Percentiles rank a stretch among this genome's conserved stretches.
phyloP scores from a whole-genome alignment of 2,329 filamentous ascomycete species.

The Fusarium acutatum region DNA sequence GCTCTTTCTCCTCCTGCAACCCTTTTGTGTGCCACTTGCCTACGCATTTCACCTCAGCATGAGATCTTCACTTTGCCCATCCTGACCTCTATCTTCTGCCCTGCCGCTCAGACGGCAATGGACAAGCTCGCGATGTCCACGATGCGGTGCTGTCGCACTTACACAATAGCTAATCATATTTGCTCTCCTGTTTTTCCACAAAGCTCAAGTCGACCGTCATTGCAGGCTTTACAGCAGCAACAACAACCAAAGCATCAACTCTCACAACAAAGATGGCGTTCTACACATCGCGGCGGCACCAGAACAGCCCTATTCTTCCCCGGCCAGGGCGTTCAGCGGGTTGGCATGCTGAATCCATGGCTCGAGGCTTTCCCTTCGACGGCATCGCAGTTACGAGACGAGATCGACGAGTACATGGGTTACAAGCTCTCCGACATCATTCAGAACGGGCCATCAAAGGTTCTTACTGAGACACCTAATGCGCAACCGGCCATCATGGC shows the following conservation, averaged over 20 bases:
- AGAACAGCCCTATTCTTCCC: constrained; percentile 70
- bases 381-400: constrained; percentile 78
- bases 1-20: not conserved
- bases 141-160: constrained; percentile 42
- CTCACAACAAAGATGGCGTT: constrained; percentile 41
- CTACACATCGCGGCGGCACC: constrained; percentile 49
- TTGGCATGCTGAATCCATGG: constrained; percentile 89
- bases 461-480: constrained; percentile 83
- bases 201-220: constrained; percentile 8
- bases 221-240: not conserved
- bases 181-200: not conserved
- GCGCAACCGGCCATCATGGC: constrained; percentile 97
- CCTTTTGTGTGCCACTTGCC: not conserved
- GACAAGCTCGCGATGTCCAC: constrained; percentile 42
- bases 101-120: constrained; percentile 44
- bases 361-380: constrained; percentile 84
- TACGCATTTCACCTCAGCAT: constrained; percentile 22
- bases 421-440: constrained; percentile 82
- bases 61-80: constrained; percentile 31
- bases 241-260: not conserved
- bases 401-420: constrained; percentile 82
- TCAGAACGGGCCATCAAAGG: constrained; percentile 77
- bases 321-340: constrained; percentile 87
- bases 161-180: constrained; percentile 1
- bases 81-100: constrained; percentile 31